A percentile compares a stretch with the other conserved stretches of the same genome.
Evolutionary conservation across 495 filamentous ascomycete genomes (phyloP).

Genomic region (Xylaria bambusicola): DNA sequence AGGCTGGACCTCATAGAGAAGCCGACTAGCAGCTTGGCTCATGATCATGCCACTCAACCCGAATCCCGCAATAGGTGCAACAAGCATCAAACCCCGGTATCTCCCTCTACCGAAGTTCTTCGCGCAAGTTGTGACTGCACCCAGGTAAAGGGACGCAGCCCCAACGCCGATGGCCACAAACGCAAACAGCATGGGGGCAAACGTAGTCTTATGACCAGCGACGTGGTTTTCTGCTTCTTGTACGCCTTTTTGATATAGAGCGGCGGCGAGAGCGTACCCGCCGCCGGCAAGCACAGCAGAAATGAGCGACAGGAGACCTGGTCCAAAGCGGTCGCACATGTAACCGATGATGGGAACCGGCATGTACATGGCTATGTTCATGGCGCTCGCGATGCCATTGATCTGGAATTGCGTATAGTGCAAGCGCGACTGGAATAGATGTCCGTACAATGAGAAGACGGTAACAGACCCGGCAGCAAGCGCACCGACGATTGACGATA

Average conservation of each 20-base stretch:
- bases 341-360: conserved; percentile 87
- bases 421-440: conserved; percentile 78
- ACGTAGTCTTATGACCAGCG: conserved; percentile 55
- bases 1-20: conserved; percentile 66
- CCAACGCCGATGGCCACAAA: conserved; percentile 81
- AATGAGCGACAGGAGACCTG: conserved; percentile 70
- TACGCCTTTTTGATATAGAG: conserved; percentile 66
- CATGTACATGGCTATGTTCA: conserved; percentile 84
- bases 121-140: conserved; percentile 86
- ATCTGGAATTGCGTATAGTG: conserved; percentile 88
- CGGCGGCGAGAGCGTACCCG: conserved; percentile 83
- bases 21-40: conserved; percentile 79
- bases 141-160: conserved; percentile 83
- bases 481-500: conserved; percentile 45
- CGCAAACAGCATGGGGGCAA: conserved; percentile 77
- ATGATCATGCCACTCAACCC: conserved; percentile 94
- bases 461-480: conserved; percentile 84
- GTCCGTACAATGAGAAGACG: conserved; percentile 88
- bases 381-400: conserved; percentile 82
- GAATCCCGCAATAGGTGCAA: conserved; percentile 87
- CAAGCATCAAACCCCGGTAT: conserved; percentile 85
- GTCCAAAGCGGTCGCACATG: conserved; percentile 83
- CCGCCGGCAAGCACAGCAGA: conserved; percentile 71
- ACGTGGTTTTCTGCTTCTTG: conserved; percentile 53
- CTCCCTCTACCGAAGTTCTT: conserved; percentile 94